Conservation (phyloP, 768 basidiomycete species). For the Podaxis sp. region DNA sequence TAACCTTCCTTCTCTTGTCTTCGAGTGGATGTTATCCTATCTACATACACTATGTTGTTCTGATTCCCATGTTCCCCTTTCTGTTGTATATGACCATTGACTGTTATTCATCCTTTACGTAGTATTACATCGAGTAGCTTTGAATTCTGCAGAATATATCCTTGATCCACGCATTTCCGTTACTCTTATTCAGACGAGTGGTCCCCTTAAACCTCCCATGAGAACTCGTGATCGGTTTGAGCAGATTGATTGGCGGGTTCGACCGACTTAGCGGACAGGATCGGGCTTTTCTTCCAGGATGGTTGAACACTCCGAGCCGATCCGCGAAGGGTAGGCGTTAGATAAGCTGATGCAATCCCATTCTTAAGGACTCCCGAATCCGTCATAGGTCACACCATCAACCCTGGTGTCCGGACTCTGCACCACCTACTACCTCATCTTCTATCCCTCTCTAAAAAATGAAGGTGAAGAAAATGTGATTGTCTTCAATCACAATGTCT, state of each 20-base stretch:
- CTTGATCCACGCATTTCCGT: neutral
- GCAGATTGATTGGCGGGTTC: no score
- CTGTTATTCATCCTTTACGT: conserved; percentile 4
- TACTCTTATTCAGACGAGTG: neutral
- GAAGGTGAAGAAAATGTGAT: conserved; percentile 25
- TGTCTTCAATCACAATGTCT: neutral
- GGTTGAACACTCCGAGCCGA: neutral
- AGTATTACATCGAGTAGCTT: conserved; percentile 5
- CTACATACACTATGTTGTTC: conserved; percentile 4
- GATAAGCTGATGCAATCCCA: neutral
- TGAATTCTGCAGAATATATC: neutral
- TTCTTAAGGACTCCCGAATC: neutral
- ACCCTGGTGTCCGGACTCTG: neutral
- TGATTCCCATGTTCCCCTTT: conserved; percentile 1
- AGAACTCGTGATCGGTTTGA: no score
- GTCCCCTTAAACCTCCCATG: neutral
- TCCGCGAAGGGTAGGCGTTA: neutral
- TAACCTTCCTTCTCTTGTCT: conserved; percentile 28
- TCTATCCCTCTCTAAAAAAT: conserved; percentile 16
- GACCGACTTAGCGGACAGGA: neutral
- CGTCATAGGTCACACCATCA: neutral
- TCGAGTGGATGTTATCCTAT: conserved; percentile 6
- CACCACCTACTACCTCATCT: conserved; percentile 3
- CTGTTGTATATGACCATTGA: neutral
- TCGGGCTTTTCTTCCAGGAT: neutral